Base-by-base conservation (phyloP, 208 protist species). In the Porcisia hertigi region DNA sequence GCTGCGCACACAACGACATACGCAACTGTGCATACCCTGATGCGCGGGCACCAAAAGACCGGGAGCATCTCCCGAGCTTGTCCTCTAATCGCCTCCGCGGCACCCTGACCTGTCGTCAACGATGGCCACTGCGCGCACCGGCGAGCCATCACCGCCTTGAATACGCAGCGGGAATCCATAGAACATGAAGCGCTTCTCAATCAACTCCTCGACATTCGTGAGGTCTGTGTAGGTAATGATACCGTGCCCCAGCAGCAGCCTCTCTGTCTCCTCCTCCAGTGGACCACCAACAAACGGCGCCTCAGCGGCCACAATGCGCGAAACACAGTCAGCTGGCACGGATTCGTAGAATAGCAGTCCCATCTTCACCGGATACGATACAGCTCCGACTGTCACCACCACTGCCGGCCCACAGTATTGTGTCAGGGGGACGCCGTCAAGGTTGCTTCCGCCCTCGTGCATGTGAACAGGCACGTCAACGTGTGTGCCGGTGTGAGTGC, bases 381-480 rank as follows among this genome's bases (percentile, higher is more conserved):
- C 60, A 39, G 67, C 75, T 3, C 53, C n/a, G 14, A 69, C 14
- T 6, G 11, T 60, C 41, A 85, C 79, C 3, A 75, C 75, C 25
- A 71, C 54, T 18, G 85, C 85, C 14, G 82, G 82, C 0, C 85
- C 85, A 49, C 79, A 89, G 54, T 87, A 89, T 6, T 49, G 75
- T 14, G 41, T 43, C 12, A 89, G 76, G 0, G 81, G 79, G 1
- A 89, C 25, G 1, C 87, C 82, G 66, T 89, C 85, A 20, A 89
- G 79, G n/a, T 59, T 82, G 1, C 64, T 25, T 1, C 75, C 81
- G 9, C 54, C 76, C 0, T 69, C 79, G 71, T 89, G 85, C 85
- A 89, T 89, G 79, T 89, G 85, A n/a, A 80, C 34, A 3, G 85
- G 85, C 8, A 76, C 85, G 47, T 89, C 85, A 7, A 86, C 83